Evolutionary conservation across 768 basidiomycete genomes (phyloP).

Genomic region (Pluteus cervinus): DNA sequence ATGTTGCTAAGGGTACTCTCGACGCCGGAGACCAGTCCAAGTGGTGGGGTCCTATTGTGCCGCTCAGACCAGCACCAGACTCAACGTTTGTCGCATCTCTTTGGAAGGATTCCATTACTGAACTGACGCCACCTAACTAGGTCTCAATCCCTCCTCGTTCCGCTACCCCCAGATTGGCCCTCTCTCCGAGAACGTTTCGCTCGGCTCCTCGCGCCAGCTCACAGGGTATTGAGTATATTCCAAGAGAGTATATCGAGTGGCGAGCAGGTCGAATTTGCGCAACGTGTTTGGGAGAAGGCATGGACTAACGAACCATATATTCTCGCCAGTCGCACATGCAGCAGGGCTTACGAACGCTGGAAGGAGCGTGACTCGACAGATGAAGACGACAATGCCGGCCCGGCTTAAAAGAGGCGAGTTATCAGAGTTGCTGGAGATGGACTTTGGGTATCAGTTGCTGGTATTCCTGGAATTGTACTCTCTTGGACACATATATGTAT

Average conservation of each 20-base stretch:
- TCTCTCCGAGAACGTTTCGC: slow-evolving; percentile 47
- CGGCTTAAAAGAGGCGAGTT: too few species aligned
- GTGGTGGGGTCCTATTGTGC: slow-evolving; percentile 35
- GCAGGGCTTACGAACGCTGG: slow-evolving; percentile 37
- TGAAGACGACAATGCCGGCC: too few species aligned
- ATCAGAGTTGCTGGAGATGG: too few species aligned
- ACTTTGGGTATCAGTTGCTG: too few species aligned
- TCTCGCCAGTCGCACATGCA: slow-evolving; percentile 36
- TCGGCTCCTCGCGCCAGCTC: slow-evolving; percentile 53
- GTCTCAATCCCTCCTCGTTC: slow-evolving; percentile 46
- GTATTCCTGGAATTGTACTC: too few species aligned
- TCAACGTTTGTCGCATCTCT: slow-evolving; percentile 21
- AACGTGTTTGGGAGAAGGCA: slow-evolving; percentile 59
- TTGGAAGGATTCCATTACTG: slow-evolving; percentile 1
- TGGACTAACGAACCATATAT: slow-evolving; percentile 54
- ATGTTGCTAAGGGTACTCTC: slow-evolving; percentile 11
- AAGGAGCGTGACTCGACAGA: slow-evolving; percentile 35
- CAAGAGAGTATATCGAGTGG: slow-evolving; percentile 51
- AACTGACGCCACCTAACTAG: slow-evolving; percentile 20
- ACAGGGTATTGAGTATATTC: slow-evolving; percentile 43
- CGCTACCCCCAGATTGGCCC: slow-evolving; percentile 50
- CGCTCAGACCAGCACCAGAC: slow-evolving; percentile 35
- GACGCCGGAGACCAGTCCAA: slow-evolving; percentile 17
- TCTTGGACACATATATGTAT: too few species aligned
- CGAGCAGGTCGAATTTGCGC: slow-evolving; percentile 50